Evolutionary conservation across 306 rosid genomes (phyloP), one percentile per base, ranked within the genome.

Genomic region (Crataegus laevigata): DNA sequence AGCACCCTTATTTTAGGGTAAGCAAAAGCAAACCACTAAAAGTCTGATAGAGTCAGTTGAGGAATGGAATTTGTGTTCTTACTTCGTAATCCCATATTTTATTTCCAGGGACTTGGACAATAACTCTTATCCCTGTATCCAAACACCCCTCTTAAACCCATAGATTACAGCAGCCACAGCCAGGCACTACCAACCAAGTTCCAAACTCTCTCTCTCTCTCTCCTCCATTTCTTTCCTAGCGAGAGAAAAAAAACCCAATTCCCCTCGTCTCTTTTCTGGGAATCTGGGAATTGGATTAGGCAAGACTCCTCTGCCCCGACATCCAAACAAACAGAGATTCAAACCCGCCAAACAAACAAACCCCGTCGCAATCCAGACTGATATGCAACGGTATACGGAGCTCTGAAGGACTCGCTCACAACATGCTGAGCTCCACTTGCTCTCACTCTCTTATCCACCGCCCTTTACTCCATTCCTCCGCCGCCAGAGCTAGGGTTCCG

Each of bases 341-440:
- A 30, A 36, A 65, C 4, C 69, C 68, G 40, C 21, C 21, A 15
- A 50, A 50, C 21, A 50, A 50, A 17, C 54, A 15, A 65, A 11
- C 38, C 69, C 28, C 47, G 18, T 19, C 10, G 54, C 54, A 15
- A 50, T 73, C 14, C 30, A 28, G 69, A 25, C 57, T 79, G 66
- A 77, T 55, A 50, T 85, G 82, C 74, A 69, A 47, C 72, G 64
- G 52, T 38, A 7, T 71, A 72, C 19, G 67, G 69, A 77, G 59
- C 42, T 77, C 71, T 62, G 70, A 25, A 61, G 61, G 82, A 66
- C 68, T 66, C 29, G 72, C 30, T 52, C 83, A 73, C 78, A 85
- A 38, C 82, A 90, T 92, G 97, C 86, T 84, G 91, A 85, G 87
- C 77, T 82, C 91, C 82, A 77, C 85, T 57, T 82, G 83, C 45